Evolutionary conservation across 805 yeast genomes (phyloP).

Genomic region (Kurtzmaniella fragi): DNA sequence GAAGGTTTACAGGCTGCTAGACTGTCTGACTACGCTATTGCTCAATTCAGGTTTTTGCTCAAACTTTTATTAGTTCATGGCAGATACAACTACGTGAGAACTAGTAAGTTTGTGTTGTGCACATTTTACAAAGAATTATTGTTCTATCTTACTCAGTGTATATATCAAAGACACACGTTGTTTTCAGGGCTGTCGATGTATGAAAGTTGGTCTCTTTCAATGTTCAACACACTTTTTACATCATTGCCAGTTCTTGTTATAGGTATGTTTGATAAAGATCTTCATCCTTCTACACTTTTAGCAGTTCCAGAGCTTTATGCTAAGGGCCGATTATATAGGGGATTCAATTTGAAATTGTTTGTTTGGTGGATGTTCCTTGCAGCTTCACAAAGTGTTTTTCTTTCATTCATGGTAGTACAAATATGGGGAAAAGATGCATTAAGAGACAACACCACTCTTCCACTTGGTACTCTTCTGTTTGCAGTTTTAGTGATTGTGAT

Average conservation of each 20-base stretch:
- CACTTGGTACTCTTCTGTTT: constrained; percentile 73
- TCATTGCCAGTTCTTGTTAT: constrained; percentile 85
- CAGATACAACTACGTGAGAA: constrained; percentile 87
- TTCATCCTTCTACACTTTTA: constrained; percentile 78
- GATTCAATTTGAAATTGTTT: constrained; percentile 68
- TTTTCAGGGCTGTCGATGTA: constrained; percentile 91
- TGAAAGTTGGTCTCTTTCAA: constrained; percentile 94
- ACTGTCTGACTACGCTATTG: constrained; percentile 90
- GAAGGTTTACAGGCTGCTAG: constrained; percentile 98
- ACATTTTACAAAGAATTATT: constrained; percentile 93
- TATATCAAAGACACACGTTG: constrained; percentile 79
- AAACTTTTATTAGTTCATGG: constrained; percentile 92
- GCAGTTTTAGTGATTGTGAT: constrained; percentile 69
- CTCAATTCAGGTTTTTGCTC: constrained; percentile 80
- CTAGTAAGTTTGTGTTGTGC: constrained; percentile 85
- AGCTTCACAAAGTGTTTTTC: constrained; percentile 62
- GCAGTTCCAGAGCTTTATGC: constrained; percentile 89
- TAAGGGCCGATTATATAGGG: constrained; percentile 68
- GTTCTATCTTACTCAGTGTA: constrained; percentile 83
- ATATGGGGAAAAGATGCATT: constrained; percentile 69
- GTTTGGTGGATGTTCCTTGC: constrained; percentile 77
- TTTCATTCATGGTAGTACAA: constrained; percentile 61
- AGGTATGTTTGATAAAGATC: constrained; percentile 94
- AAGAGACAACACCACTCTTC: constrained; percentile 72
- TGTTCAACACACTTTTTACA: constrained; percentile 95